phyloP scores from a whole-genome alignment of 495 filamentous ascomycete species.

The Glarea lozoyensis region DNA sequence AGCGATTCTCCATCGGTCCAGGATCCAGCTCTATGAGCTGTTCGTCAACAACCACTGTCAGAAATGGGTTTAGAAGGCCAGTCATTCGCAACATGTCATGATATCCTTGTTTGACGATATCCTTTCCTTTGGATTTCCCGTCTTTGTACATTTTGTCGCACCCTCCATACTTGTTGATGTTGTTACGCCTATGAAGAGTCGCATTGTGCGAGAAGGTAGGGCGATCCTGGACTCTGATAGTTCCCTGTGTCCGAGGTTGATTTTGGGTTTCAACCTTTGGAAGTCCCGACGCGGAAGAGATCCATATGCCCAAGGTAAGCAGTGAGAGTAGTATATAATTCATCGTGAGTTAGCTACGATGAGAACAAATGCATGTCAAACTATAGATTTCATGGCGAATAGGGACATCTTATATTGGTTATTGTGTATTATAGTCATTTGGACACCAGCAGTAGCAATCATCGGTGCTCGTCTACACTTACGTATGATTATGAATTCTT shows the following conservation, averaged over 20 bases:
- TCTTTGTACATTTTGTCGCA: not conserved
- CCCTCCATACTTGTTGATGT: not conserved
- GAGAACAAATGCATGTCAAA: not conserved
- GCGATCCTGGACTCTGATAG: not conserved
- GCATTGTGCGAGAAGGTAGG: not conserved
- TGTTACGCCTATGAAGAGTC: not conserved
- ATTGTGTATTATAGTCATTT: too few species aligned
- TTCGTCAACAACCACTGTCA: not conserved
- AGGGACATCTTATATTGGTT: too few species aligned
- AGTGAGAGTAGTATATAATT: not conserved
- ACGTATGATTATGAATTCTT: too few species aligned
- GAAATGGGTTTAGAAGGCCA: not conserved
- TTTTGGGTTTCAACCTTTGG: not conserved
- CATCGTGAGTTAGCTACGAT: not conserved
- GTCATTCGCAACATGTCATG: not conserved
- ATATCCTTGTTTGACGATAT: not conserved
- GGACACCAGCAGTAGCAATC: too few species aligned
- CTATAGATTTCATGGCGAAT: too few species aligned
- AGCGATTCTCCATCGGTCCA: not conserved
- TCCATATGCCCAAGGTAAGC: not conserved
- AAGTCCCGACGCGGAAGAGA: not conserved
- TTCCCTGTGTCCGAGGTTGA: not conserved
- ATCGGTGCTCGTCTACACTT: too few species aligned
- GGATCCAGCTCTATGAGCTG: not conserved
- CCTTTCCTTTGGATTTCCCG: not conserved